Percentiles rank a stretch among this genome's conserved stretches.
Conservation (phyloP, 768 basidiomycete species). For the Strobilomyces echinocephalus region DNA sequence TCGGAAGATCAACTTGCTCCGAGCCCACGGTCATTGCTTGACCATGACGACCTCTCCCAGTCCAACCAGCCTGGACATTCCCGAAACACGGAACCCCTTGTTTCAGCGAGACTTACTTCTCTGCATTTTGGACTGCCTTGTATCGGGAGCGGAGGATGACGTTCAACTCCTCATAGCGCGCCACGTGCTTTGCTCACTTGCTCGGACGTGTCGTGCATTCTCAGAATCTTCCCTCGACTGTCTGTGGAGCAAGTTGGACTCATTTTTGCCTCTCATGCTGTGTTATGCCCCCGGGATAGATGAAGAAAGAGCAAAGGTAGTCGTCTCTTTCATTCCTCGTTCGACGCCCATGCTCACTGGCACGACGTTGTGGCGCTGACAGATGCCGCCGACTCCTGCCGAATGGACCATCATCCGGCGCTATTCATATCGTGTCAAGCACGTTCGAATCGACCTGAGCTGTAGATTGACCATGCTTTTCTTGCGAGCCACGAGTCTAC, state of each 20-base stretch:
- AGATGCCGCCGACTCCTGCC: not conserved
- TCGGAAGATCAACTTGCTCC: too few species aligned
- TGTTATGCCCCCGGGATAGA: not conserved
- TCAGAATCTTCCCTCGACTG: not conserved
- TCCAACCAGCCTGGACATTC: too few species aligned
- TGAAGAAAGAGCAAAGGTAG: not conserved
- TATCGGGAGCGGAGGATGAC: not conserved
- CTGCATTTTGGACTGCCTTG: not conserved
- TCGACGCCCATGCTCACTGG: not conserved
- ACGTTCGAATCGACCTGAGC: not conserved
- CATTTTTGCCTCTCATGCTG: not conserved
- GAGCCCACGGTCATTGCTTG: too few species aligned
- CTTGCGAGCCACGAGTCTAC: not conserved
- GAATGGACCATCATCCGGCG: not conserved
- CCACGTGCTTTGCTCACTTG: not conserved
- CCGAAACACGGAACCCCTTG: not conserved
- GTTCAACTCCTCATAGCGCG: not conserved
- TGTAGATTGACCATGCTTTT: not conserved
- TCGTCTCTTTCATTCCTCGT: not conserved
- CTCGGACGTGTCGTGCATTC: not conserved
- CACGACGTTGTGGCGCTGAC: not conserved
- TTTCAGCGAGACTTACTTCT: not conserved
- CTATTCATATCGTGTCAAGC: not conserved
- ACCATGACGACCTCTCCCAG: too few species aligned
- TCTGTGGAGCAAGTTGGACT: not conserved